Evolutionary conservation across 371 early-diverging fungal genomes (phyloP).

Genomic region (Lichtheimia corymbifera): DNA sequence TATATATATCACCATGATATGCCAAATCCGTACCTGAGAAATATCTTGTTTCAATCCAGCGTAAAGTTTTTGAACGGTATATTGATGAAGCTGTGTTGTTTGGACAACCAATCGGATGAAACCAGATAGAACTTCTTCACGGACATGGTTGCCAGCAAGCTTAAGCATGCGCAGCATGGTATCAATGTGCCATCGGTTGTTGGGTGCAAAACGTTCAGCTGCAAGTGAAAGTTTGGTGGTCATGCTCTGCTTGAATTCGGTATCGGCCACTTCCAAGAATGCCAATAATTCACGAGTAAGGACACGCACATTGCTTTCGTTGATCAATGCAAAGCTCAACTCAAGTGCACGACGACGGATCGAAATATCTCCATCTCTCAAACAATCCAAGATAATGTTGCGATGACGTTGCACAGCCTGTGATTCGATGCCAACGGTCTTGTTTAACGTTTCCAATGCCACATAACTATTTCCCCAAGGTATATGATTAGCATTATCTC

Average conservation of each 20-base stretch:
- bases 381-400: conserved; percentile 92
- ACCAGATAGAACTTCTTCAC: conserved; percentile 72
- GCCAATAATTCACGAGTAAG: conserved; percentile 90
- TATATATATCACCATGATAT: not conserved
- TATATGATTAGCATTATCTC: not conserved
- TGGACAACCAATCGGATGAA: conserved; percentile 75
- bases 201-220: conserved; percentile 85
- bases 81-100: conserved; percentile 79
- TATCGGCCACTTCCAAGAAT: conserved; percentile 91
- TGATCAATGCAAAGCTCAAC: conserved; percentile 93
- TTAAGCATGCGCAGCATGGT: conserved; percentile 89
- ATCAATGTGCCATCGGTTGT: conserved; percentile 96
- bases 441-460: conserved; percentile 90
- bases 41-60: conserved; percentile 78
- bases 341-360: conserved; percentile 97
- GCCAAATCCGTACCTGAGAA: conserved; percentile 49
- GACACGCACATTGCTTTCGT: conserved; percentile 89
- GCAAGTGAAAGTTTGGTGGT: conserved; percentile 88
- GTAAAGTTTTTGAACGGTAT: conserved; percentile 86
- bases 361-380: conserved; percentile 93
- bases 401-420: conserved; percentile 97
- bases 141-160: conserved; percentile 73
- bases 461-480: conserved; percentile 71
- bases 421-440: conserved; percentile 85
- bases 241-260: conserved; percentile 88